Base-by-base conservation (phyloP, 192 early-diverging fungal genomes). In the Backusella australiensis region DNA sequence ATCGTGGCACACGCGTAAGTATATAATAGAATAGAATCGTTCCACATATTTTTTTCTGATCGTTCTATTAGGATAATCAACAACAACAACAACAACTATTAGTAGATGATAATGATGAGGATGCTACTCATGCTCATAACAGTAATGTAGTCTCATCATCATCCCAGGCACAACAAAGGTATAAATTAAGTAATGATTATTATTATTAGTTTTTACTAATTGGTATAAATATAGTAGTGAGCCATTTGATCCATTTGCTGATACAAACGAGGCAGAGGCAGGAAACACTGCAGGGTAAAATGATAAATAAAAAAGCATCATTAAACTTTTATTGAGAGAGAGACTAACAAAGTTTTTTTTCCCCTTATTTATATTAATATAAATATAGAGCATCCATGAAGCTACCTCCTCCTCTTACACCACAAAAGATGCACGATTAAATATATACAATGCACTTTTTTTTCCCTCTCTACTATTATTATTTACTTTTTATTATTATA, bases 361-460 rank as follows among this genome's bases (percentile, higher is more conserved):
- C 9, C 56, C 21, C 9, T 29, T 63, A 21, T 56, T 56, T 9
- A 63, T 63, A 63, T 63, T 63, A 63, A 63, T 63, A 29, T 63
- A 63, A 63, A 63, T 63, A 63, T 63, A 63, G 56, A 63, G 56
- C 56, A 63, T 63, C 56, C 56, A 63, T 26, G 26, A 63, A 63
- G 26, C 4, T 63, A 14, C 56, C 56, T 63, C 56, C 56, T 63
- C 56, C 56, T 14, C 56, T 63, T 63, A 63, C 56, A 63, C 56
- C 56, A 29, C 56, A 69, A 29, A 79, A 67, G 46, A 41, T 79
- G 35, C 78, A 79, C 72, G 46, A 79, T 36, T 39, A 67, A 67
- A 75, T 26, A 59, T 59, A 26, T 59, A 63, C 9, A 29, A 53
- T 21, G 17, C 21, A 53, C 49, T 2, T 26, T 29, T 59, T 32